A percentile compares a stretch with the other conserved stretches of the same genome.
phyloP scores from a whole-genome alignment of 495 filamentous ascomycete genomes.

The Penicillium roqueforti region DNA sequence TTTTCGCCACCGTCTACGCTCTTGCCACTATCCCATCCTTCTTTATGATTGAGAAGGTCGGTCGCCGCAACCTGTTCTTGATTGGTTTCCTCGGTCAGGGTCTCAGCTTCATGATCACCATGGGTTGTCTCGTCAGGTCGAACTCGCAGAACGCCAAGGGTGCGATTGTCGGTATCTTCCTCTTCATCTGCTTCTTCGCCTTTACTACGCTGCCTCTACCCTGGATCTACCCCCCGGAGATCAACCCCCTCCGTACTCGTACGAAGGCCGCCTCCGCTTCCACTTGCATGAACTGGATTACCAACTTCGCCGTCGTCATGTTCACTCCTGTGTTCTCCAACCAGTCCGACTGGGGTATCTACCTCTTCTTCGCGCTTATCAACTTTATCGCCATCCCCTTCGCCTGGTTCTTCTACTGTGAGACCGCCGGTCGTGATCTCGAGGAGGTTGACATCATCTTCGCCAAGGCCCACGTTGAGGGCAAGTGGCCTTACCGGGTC shows the following conservation, averaged over 20 bases:
- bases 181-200: slow-evolving; percentile 40
- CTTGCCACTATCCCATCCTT: slow-evolving; percentile 53
- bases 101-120: slow-evolving; percentile 37
- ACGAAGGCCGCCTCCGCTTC: slow-evolving; percentile 54
- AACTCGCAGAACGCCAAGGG: slow-evolving; percentile 29
- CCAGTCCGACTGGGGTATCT: slow-evolving; percentile 31
- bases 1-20: slow-evolving; percentile 77
- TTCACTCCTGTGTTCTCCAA: slow-evolving; percentile 41
- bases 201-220: slow-evolving; percentile 44
- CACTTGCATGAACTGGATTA: slow-evolving; percentile 46
- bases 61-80: slow-evolving; percentile 68
- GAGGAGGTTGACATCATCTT: slow-evolving; percentile 66
- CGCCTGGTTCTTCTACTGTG: slow-evolving; percentile 66
- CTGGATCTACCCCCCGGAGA: slow-evolving; percentile 75
- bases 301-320: slow-evolving; percentile 47
- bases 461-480: slow-evolving; percentile 41
- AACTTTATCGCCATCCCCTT: slow-evolving; percentile 64
- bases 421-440: slow-evolving; percentile 62
- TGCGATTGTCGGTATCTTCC: slow-evolving; percentile 39
- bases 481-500: slow-evolving; percentile 35
- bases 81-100: slow-evolving; percentile 59
- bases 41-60: slow-evolving; percentile 71
- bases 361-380: slow-evolving; percentile 63
- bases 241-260: slow-evolving; percentile 69
- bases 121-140: slow-evolving; percentile 27